Conservation (phyloP, 2,329 filamentous ascomycete species). For the Penicillium sp. region DNA sequence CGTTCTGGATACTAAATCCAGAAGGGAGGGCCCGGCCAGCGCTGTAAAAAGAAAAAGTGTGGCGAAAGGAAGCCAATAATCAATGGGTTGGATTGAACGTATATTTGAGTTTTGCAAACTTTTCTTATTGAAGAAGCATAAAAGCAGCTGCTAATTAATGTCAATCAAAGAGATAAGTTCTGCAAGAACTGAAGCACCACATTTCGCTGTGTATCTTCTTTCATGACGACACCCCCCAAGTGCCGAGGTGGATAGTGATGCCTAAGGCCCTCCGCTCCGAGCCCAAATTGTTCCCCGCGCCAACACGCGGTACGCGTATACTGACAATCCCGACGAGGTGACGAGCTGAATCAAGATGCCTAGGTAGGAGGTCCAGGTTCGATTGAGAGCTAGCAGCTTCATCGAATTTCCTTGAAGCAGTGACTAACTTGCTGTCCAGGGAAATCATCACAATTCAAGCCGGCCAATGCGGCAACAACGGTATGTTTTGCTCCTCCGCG, state of each 20-base stretch:
- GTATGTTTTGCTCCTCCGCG: slow-evolving; percentile 52
- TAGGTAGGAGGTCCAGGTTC: slow-evolving; percentile 23
- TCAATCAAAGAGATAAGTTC: too few relatives aligned
- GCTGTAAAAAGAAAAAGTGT: too few relatives aligned
- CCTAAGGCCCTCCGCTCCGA: slow-evolving; percentile 23
- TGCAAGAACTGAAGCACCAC: too few relatives aligned
- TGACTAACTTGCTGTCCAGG: slow-evolving; percentile 44
- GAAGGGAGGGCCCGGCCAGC: too few relatives aligned
- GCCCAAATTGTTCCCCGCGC: slow-evolving; percentile 28
- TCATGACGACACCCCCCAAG: background rate
- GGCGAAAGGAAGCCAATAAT: too few relatives aligned
- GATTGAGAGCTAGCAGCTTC: too few relatives aligned
- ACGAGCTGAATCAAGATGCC: slow-evolving; percentile 32
- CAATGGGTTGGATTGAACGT: too few relatives aligned
- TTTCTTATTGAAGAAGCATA: too few relatives aligned
- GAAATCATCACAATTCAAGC: slow-evolving; percentile 99
- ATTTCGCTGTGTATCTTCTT: too few relatives aligned
- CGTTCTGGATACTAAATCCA: slow-evolving; percentile 30
- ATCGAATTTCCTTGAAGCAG: too few relatives aligned
- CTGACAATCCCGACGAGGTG: slow-evolving; percentile 21
- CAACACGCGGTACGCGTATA: slow-evolving; percentile 31
- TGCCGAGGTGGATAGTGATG: slow-evolving; percentile 12
- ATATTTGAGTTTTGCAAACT: too few relatives aligned
- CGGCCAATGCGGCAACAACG: slow-evolving; percentile 98
- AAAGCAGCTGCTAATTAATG: too few relatives aligned